Evolutionary conservation across 257 asterid genomes (phyloP), one percentile per base, ranked within the genome.

Genomic region (Salvia splendens): DNA sequence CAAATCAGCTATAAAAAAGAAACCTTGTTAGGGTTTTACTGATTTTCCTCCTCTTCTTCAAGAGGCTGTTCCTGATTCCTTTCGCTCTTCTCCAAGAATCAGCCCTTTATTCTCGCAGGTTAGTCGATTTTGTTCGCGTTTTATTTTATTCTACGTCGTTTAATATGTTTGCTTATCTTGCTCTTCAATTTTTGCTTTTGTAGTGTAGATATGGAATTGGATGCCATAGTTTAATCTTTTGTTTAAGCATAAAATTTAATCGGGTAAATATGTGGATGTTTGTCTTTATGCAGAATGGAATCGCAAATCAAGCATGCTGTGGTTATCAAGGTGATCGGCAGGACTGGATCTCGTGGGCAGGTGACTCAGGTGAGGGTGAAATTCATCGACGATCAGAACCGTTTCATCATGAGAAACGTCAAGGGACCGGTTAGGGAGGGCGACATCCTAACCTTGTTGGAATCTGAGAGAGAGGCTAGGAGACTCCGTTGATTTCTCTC

Each of bases 381-480:
- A 40, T 81, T 81, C 59, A 51, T 81, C 0, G 83, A 78, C 59
- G 74, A 81, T 61, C 78, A 73, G 64, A 69, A 69, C 65, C 78
- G 73, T 43, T 75, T 61, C 77, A 78, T 78, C 54, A 75, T 72
- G 86, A 70, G 83, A 48, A 81, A 81, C 12, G 86, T 75, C 12
- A 73, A 77, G 71, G 78, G 85, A 20, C 84, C 79, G 2, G 81
- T 80, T 17, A 73, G 84, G 72, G 81, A 80, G 67, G 81, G 84
- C 2, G 85, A 80, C 67, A 58, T 73, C 33, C 85, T 76, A 40
- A 75, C 84, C 55, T 69, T 79, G 62, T 67, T 79, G 8, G 84
- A 79, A 69, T 75, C 81, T 3, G 81, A 79, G 10, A 75, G 84
- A 68, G 84, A 79, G 45, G 84, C 84, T 5, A 68, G 81, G 78